Evolutionary conservation across 2,329 filamentous ascomycete species (phyloP).

Genomic region (Neopestalotiopsis sp.): DNA sequence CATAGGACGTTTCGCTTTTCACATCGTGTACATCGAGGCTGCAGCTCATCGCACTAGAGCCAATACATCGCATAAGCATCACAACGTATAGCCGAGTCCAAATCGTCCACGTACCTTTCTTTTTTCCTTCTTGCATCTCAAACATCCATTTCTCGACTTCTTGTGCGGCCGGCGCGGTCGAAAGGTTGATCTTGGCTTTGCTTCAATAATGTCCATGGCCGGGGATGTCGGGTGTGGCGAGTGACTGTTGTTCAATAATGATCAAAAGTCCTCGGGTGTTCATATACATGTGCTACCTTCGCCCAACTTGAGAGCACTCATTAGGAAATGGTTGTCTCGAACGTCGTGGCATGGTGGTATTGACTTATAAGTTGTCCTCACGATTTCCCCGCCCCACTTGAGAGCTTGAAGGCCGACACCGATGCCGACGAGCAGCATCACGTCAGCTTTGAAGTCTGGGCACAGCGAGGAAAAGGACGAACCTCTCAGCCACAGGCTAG

Average conservation of each 20-base stretch:
- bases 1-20: conserved; percentile 1
- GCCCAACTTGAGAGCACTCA: too few relatives aligned
- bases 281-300: too few relatives aligned
- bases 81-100: background rate
- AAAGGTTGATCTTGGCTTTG: background rate
- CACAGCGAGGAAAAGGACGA: too few relatives aligned
- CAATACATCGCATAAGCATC: background rate
- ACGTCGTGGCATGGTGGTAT: too few relatives aligned
- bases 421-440: background rate
- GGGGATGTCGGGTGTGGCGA: background rate
- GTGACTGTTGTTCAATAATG: background rate
- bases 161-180: background rate
- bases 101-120: background rate
- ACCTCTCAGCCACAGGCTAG: too few relatives aligned
- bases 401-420: background rate
- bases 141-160: background rate
- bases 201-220: background rate
- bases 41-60: background rate
- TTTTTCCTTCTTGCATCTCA: conserved; percentile 4
- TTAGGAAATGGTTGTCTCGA: too few relatives aligned
- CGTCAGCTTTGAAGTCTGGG: conserved; percentile 1
- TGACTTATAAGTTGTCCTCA: too few relatives aligned
- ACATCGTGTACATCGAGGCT: conserved; percentile 3
- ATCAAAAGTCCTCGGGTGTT: background rate
- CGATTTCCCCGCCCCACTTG: too few relatives aligned